Percentiles rank a stretch among this genome's conserved stretches.
Conservation (phyloP, 495 filamentous ascomycete genomes). For the Clavariopsis aquatica region DNA sequence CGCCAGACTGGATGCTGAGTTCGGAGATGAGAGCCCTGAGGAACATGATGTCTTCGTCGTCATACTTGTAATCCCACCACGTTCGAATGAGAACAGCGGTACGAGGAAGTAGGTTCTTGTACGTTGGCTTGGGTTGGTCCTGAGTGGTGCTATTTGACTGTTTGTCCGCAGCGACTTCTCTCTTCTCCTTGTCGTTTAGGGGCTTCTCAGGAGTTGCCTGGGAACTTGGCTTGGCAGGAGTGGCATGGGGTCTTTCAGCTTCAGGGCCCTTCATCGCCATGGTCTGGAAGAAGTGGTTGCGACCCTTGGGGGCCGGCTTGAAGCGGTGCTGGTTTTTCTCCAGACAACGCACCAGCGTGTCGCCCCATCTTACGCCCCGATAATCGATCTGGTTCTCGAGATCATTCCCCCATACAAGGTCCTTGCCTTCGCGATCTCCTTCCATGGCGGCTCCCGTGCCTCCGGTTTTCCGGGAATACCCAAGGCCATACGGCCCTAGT, state of each 20-base stretch:
- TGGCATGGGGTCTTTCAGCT: slow-evolving; percentile 15
- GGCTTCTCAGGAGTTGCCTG: background rate
- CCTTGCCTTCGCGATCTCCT: slow-evolving; percentile 73
- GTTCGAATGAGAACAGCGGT: slow-evolving; percentile 65
- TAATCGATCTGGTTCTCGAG: slow-evolving; percentile 67
- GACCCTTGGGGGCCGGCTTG: slow-evolving; percentile 49
- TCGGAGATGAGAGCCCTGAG: slow-evolving; percentile 62
- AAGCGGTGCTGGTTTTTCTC: slow-evolving; percentile 72
- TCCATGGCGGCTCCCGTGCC: slow-evolving; percentile 80
- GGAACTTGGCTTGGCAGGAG: background rate
- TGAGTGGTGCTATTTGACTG: slow-evolving; percentile 28
- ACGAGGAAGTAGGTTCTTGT: slow-evolving; percentile 51
- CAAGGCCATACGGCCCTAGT: slow-evolving; percentile 85
- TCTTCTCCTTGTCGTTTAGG: background rate
- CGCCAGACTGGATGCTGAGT: slow-evolving; percentile 62
- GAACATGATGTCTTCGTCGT: slow-evolving; percentile 48
- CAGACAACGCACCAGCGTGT: slow-evolving; percentile 69
- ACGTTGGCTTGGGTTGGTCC: slow-evolving; percentile 24
- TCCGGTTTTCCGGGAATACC: slow-evolving; percentile 73
- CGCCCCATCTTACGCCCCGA: slow-evolving; percentile 70
- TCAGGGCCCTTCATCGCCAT: slow-evolving; percentile 48
- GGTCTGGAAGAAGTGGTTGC: slow-evolving; percentile 50
- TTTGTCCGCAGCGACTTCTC: background rate
- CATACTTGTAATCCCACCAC: slow-evolving; percentile 60
- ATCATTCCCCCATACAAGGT: slow-evolving; percentile 64